Evolutionary conservation across 148 eudicot genomes (phyloP).

Genomic region (Heliamphora exappendiculata): DNA sequence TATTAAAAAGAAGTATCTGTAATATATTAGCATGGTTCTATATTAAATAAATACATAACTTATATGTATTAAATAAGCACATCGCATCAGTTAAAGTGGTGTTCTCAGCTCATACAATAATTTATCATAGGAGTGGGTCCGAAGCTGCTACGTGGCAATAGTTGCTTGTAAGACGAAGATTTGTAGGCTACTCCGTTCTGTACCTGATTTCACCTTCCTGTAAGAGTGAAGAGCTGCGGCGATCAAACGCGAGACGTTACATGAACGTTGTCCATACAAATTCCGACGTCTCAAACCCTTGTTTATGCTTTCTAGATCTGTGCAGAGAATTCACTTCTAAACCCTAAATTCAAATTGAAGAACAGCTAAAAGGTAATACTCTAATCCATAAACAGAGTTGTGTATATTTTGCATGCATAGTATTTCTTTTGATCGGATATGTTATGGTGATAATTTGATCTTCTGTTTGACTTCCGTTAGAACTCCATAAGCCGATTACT

Average conservation of each 20-base stretch:
- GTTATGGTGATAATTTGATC: background rate
- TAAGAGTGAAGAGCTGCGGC: too few species aligned
- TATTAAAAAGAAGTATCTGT: too few species aligned
- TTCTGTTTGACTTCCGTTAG: background rate
- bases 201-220: too few species aligned
- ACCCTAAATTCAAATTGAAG: background rate
- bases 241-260: background rate
- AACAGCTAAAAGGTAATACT: background rate
- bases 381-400: background rate
- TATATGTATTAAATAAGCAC: too few species aligned
- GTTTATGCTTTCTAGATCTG: background rate
- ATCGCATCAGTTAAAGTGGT: too few species aligned
- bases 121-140: too few species aligned
- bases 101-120: too few species aligned
- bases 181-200: too few species aligned
- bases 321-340: background rate
- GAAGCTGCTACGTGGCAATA: too few species aligned
- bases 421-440: background rate
- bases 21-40: too few species aligned
- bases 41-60: too few species aligned
- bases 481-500: background rate
- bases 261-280: background rate
- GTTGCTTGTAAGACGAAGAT: too few species aligned
- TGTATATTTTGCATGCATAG: background rate
- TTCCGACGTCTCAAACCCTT: background rate